A percentile compares a stretch with the other conserved stretches of the same genome.
Conservation (phyloP, 495 filamentous ascomycete species). For the Penicillium maclennaniae region DNA sequence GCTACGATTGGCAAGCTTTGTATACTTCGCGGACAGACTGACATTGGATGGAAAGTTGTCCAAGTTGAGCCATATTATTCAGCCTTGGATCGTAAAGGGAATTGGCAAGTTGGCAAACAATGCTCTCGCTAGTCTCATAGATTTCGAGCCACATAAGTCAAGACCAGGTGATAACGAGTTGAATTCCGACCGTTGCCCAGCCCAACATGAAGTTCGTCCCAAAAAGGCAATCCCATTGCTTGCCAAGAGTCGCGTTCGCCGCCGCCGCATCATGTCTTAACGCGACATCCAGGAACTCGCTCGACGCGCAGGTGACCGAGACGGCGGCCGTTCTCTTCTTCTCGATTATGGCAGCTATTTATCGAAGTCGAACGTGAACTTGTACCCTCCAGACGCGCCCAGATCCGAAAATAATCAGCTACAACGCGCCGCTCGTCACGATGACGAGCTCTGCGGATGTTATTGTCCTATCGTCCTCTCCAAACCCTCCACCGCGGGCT, state of each 20-base stretch:
- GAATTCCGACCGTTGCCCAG: conserved; percentile 37
- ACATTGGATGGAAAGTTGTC: background rate
- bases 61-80: background rate
- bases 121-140: background rate
- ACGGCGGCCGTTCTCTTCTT: background rate
- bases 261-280: conserved; percentile 9
- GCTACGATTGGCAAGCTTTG: background rate
- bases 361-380: background rate
- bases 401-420: background rate
- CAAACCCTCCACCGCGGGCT: conserved; percentile 22
- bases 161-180: background rate
- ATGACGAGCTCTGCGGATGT: conserved; percentile 33
- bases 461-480: conserved; percentile 43
- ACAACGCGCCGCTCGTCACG: conserved; percentile 14
- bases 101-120: background rate
- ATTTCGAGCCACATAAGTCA: background rate
- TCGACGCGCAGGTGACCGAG: background rate
- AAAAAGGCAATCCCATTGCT: conserved; percentile 34
- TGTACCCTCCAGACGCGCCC: background rate
- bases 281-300: background rate
- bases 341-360: background rate
- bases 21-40: background rate
- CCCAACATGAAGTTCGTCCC: conserved; percentile 24
- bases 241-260: conserved; percentile 35
- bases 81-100: background rate